These are phyloP conservation scores for Termitomyces sp. DNA, from an alignment of 768 basidiomycete species.

Conservation along the genomic window DNA sequence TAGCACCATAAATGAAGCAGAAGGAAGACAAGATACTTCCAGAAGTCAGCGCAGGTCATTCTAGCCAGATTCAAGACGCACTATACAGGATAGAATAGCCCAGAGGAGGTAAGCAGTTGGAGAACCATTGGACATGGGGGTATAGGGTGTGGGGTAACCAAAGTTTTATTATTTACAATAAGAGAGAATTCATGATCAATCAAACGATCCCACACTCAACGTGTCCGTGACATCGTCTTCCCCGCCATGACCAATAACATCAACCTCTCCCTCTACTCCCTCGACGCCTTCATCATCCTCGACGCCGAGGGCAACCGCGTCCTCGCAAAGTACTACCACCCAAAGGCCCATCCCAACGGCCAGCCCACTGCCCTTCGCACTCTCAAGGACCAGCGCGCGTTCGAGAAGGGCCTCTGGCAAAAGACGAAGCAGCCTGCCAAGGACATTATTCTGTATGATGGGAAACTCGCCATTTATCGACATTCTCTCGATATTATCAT, in stretches of 20 bases:
- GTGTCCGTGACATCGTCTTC: constrained; percentile 3
- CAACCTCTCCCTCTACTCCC: constrained; percentile 87
- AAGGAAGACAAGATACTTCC: constrained; percentile 60
- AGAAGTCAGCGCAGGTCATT: constrained; percentile 18
- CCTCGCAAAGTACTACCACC: constrained; percentile 90
- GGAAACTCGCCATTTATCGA: constrained; percentile 87
- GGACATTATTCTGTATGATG: constrained; percentile 90
- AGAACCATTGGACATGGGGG: constrained; percentile 64
- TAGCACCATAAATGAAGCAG: constrained; percentile 76
- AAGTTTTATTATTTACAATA: neutral
- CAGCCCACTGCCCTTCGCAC: constrained; percentile 58
- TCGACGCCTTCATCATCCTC: constrained; percentile 84
- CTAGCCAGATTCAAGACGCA: constrained; percentile 45
- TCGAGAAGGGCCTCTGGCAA: constrained; percentile 93
- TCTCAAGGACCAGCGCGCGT: constrained; percentile 89
- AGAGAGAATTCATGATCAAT: neutral
- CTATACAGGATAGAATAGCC: constrained; percentile 63
- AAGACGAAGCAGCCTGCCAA: constrained; percentile 84
- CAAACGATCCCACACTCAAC: neutral
- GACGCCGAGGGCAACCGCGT: constrained; percentile 96
- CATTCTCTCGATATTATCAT: constrained; percentile 94
- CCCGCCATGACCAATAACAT: constrained; percentile 19
- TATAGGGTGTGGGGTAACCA: constrained; percentile 2
- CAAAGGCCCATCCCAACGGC: constrained; percentile 59
- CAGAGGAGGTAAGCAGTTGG: constrained; percentile 72